A percentile compares a stretch with the other conserved stretches of the same genome.
Evolutionary conservation across 176 grass and related monocot species (phyloP).

Genomic region (Musa beccarii): DNA sequence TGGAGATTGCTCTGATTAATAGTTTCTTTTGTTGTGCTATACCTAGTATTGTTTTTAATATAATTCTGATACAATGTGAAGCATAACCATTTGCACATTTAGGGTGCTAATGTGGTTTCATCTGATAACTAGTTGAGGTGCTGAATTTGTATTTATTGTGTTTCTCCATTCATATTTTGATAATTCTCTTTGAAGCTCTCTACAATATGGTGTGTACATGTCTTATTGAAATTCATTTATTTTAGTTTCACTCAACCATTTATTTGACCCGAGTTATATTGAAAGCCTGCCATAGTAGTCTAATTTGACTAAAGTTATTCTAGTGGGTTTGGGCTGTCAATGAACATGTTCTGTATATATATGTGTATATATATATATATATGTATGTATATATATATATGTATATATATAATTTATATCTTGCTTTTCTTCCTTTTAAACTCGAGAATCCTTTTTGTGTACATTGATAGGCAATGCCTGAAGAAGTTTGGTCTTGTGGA

Average conservation of each 20-base stretch:
- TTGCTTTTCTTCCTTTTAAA: constrained; percentile 9
- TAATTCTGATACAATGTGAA: too few species aligned
- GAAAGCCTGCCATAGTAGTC: background rate
- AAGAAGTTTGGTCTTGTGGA: constrained; percentile 87
- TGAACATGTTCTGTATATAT: background rate
- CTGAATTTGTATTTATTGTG: background rate
- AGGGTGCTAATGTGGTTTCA: background rate
- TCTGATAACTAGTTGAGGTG: background rate
- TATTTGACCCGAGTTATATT: too few species aligned
- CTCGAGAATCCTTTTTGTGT: constrained; percentile 1
- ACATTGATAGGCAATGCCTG: constrained; percentile 52
- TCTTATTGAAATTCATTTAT: background rate
- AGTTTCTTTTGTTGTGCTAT: background rate
- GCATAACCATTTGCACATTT: too few species aligned
- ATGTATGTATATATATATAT: background rate
- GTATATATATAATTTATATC: background rate
- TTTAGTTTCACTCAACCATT: background rate
- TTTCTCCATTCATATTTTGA: background rate
- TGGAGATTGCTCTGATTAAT: background rate
- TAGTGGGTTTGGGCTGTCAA: background rate
- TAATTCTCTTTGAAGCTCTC: background rate
- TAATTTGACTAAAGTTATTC: background rate
- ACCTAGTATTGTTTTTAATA: background rate
- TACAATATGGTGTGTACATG: background rate
- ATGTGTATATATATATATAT: background rate